Base-by-base conservation (phyloP, 2,329 filamentous ascomycete species). In the Leptodontidium sp. region DNA sequence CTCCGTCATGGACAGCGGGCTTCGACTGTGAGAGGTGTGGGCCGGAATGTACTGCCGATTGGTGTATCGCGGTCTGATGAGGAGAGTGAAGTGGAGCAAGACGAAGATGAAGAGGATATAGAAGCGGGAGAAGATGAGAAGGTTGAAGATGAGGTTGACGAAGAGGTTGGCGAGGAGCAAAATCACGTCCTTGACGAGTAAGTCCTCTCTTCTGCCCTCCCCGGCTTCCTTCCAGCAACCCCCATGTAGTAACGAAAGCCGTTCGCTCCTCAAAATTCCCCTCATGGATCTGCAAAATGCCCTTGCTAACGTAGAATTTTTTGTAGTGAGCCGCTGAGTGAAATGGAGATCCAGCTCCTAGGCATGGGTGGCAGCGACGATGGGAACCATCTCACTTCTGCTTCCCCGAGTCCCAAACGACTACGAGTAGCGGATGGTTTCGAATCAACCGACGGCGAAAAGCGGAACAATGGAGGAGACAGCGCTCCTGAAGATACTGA, bases 271-370 rank as follows among this genome's bases (percentile, higher is more conserved):
- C 26, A 3, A 4, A 15, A 9, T 17, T 49, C 43, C 15, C 21
- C 21, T 50, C 24, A 26, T n/a, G 12, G 14, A 32, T 15, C 5
- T 49, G 2, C 59, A 29, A 8, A 17, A 6, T 26, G 21, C 9
- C 21, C 26, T 24, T 21, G 35, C 49, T 50, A 40, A 49, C 12
- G 32, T 52, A 2, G 1, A n/a, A 26, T 53, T 45, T 5, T 35
- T 49, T 11, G 15, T n/a, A 64, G 62, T 17, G 49, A 64, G n/a
- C 9, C 62, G 29, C 62, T 64, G 14, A 32, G 15, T 24, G 35
- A 64, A 14, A 57, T 64, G 6, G 62, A 64, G 12, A 40, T 55
- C 2, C 35, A 57, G 21, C 21, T 64, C 1, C 32, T 55, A 4
- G 38, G 5, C 12, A 53, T 55, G 11, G 50, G 3, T 9, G 50